Conservation (phyloP, 768 basidiomycete genomes). For the Collybia mongolica region DNA sequence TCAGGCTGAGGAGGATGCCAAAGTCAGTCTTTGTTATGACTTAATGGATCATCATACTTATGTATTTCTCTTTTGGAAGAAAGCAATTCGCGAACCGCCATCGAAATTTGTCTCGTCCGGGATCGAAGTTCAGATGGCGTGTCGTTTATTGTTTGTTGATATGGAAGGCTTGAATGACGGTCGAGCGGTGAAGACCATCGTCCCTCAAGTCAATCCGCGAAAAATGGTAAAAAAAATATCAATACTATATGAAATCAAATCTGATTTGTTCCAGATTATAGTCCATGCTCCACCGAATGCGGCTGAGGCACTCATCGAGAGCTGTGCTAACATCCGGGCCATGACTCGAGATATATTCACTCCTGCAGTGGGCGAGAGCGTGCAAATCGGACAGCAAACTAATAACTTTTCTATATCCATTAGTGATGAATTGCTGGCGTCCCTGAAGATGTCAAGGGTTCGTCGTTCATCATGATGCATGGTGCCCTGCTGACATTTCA, state of each 20-base stretch:
- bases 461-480: constrained; percentile 23
- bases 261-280: constrained; percentile 60
- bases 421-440: constrained; percentile 81
- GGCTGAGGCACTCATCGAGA: constrained; percentile 72
- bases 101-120: constrained; percentile 84
- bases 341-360: constrained; percentile 94
- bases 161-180: constrained; percentile 98
- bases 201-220: constrained; percentile 93
- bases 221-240: constrained; percentile 67
- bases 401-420: constrained; percentile 93
- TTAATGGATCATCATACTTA: neutral
- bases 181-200: constrained; percentile 93
- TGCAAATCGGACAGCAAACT: constrained; percentile 95
- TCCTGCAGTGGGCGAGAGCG: constrained; percentile 69
- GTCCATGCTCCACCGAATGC: constrained; percentile 74
- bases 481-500: neutral
- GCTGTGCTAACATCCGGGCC: constrained; percentile 78
- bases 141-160: constrained; percentile 88
- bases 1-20: constrained; percentile 76
- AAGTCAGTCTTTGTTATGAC: constrained; percentile 43
- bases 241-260: neutral
- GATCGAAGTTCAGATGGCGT: constrained; percentile 78
- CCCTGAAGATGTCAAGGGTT: constrained; percentile 85
- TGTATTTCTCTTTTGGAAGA: constrained; percentile 37
- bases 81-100: constrained; percentile 79